A percentile compares a stretch with the other conserved stretches of the same genome.
phyloP scores from a whole-genome alignment of 108 stramenopile species.

The Aurantiochytrium sp. region DNA sequence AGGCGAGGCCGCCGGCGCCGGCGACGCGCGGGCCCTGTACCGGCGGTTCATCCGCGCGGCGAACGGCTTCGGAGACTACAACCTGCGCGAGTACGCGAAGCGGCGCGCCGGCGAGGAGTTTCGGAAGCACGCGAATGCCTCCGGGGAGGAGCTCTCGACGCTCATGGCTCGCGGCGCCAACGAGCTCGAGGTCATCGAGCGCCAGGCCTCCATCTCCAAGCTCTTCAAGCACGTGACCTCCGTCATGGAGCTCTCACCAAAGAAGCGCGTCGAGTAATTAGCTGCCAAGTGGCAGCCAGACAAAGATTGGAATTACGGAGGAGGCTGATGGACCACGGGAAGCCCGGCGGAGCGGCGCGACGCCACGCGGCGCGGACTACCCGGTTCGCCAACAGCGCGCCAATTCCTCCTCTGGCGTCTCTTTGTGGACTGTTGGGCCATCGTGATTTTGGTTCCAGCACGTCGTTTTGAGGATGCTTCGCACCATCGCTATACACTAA shows the following conservation, averaged over 20 bases:
- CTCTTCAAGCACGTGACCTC: constrained; percentile 7
- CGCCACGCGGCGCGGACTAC: no score
- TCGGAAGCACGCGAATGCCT: background rate
- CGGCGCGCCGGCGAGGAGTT: background rate
- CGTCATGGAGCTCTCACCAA: background rate
- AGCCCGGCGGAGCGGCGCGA: no score
- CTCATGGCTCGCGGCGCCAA: background rate
- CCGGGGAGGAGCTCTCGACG: background rate
- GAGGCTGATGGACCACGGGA: no score
- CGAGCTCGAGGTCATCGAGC: constrained; percentile 16
- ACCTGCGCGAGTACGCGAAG: constrained; percentile 24
- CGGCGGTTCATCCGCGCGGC: background rate
- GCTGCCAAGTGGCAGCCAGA: no score
- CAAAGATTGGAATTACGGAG: no score
- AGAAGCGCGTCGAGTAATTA: background rate
- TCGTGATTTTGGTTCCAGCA: no score
- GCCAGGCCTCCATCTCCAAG: constrained; percentile 11
- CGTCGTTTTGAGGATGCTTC: no score
- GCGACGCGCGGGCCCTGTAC: background rate
- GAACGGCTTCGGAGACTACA: background rate
- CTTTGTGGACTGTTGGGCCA: no score
- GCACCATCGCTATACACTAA: no score
- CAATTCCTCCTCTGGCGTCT: no score
- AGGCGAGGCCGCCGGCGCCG: background rate
- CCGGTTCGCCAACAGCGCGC: no score